Evolutionary conservation across 2,329 filamentous ascomycete genomes (phyloP).

Genomic region (Xylariaceae sp.): DNA sequence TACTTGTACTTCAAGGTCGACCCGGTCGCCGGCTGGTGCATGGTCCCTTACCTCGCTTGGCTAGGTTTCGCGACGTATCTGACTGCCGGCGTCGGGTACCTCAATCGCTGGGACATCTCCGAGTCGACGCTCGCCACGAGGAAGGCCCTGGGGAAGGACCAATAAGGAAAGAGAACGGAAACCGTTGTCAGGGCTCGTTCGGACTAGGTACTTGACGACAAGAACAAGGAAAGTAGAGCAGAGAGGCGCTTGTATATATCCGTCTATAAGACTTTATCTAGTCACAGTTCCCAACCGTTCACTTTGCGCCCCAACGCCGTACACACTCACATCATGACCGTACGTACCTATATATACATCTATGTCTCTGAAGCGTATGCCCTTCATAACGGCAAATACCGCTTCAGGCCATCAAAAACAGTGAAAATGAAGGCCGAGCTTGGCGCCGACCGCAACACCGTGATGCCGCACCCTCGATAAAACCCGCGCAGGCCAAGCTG

Average conservation of each 20-base stretch:
- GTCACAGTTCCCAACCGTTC: background rate
- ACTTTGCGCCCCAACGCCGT: constrained; percentile 18
- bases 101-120: constrained; percentile 62
- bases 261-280: constrained; percentile 1
- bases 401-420: constrained; percentile 82
- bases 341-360: constrained; percentile 18
- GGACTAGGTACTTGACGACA: background rate
- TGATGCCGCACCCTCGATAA: constrained; percentile 94
- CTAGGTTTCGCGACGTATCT: constrained; percentile 83
- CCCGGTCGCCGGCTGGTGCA: constrained; percentile 61
- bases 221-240: background rate
- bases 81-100: constrained; percentile 59
- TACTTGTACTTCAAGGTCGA: constrained; percentile 75
- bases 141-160: constrained; percentile 27
- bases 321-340: constrained; percentile 10
- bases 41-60: constrained; percentile 83
- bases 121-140: constrained; percentile 30
- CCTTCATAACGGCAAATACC: constrained; percentile 49
- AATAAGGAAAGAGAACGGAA: constrained; percentile 8
- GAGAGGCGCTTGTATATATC: constrained; percentile 8
- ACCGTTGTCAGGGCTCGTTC: too few relatives aligned
- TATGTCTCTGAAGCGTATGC: constrained; percentile 5
- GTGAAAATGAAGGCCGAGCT: constrained; percentile 99
- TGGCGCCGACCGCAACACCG: constrained; percentile 77
- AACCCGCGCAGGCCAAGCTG: constrained; percentile 77